Evolutionary conservation across 441 rosid species (phyloP).

Genomic region (Pelargonium myrrhifolium): DNA sequence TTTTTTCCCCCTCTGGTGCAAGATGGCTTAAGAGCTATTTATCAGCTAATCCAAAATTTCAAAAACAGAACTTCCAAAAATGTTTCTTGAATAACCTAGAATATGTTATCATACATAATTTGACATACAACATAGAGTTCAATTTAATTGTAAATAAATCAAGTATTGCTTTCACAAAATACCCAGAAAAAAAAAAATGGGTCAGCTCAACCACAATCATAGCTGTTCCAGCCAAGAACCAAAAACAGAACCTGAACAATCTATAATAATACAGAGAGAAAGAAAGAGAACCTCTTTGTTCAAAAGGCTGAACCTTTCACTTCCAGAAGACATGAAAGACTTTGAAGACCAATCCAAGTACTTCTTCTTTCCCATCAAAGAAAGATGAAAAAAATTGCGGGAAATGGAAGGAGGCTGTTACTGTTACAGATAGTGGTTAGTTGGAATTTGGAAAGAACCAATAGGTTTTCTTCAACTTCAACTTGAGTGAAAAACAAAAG

Average conservation of each 20-base stretch:
- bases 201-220: neutral
- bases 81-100: neutral
- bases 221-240: neutral
- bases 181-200: conserved; percentile 19
- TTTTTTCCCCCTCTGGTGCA: too few relatives aligned
- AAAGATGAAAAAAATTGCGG: conserved; percentile 5
- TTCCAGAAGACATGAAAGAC: conserved; percentile 33
- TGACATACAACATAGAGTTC: neutral
- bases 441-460: neutral
- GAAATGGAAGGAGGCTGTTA: neutral
- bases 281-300: conserved; percentile 31
- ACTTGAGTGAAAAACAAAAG: too few relatives aligned
- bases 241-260: conserved; percentile 1
- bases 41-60: too few relatives aligned
- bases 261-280: neutral
- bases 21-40: too few relatives aligned
- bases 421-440: neutral
- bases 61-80: neutral
- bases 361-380: conserved; percentile 56
- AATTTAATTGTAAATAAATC: neutral
- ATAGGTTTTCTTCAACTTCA: neutral
- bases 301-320: conserved; percentile 43
- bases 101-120: neutral
- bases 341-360: conserved; percentile 49
- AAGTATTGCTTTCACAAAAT: neutral